Evolutionary conservation across 768 basidiomycete genomes (phyloP), one percentile per base, ranked within the genome.

Genomic region (Pleurotus sapidus): DNA sequence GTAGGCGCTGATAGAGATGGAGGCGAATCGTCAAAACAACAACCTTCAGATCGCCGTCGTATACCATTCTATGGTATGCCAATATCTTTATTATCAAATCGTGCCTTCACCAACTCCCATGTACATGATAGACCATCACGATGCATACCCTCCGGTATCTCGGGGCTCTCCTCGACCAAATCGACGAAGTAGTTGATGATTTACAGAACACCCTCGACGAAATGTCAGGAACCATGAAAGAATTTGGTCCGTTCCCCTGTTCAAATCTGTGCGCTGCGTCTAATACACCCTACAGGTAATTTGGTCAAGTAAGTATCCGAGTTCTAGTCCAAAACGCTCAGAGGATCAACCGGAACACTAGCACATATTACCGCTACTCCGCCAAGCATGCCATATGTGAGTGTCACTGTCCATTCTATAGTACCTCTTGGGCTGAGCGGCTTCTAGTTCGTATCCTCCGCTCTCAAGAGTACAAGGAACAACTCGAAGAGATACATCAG

Each of bases 101-200:
- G 11, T 30, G 11, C 11, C 30, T 9, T 30, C 9, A 8, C 27
- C 9, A 30, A 6, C 6, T 30, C 27, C 4, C 8, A 39, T 23
- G n/a, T 5, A 24, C 23, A 11, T 4, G 15, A 4, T 15, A 53
- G 51, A 54, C 51, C 3, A 20, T 54, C 3, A 54, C 42, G 15
- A 54, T 54, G 51, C 51, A 54, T 54, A 54, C 51, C 24, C 39
- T 54, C 5, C 51, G 51, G 0, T 54, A 40, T 20, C 51, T 54
- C 25, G 51, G 51, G 15, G 39, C 38, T 24, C 38, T 68, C 58
- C 34, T 61, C 45, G 5, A 50, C 64, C 18, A 55, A 59, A 7
- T 49, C 30, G 12, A 64, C 62, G 4, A 58, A 27, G 7, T 61
- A 59, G 5, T 57, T 40, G 12, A 62, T 45, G 17, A 62, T 50